Percentiles rank a stretch among this genome's conserved stretches.
Conservation (phyloP, 306 rosid species). For the Pyrus communis region DNA sequence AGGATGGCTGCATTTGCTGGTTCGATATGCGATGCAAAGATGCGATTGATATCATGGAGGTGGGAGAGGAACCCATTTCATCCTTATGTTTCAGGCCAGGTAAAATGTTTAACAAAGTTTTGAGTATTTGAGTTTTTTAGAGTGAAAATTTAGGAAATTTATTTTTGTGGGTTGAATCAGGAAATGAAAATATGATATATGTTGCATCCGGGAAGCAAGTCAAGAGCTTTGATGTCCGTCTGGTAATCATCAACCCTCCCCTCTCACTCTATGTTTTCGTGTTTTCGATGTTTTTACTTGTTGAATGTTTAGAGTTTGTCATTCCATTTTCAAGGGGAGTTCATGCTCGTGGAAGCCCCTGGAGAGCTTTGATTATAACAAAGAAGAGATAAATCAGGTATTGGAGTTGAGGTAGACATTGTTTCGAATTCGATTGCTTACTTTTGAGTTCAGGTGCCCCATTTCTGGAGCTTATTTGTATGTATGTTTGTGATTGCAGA, state of each 20-base stretch:
- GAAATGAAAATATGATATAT: constrained; percentile 67
- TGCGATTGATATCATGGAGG: constrained; percentile 56
- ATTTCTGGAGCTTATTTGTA: not conserved
- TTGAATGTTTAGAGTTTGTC: not conserved
- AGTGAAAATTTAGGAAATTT: not conserved
- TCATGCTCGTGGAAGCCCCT: constrained; percentile 49
- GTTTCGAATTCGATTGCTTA: not conserved
- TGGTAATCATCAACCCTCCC: constrained; percentile 44
- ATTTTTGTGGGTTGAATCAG: constrained; percentile 40
- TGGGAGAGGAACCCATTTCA: constrained; percentile 52
- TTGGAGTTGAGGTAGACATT: constrained; percentile 18
- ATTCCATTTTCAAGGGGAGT: constrained; percentile 35
- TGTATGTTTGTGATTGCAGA: constrained; percentile 33
- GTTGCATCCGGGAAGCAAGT: constrained; percentile 78
- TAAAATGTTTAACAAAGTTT: not conserved
- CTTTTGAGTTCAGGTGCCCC: not conserved
- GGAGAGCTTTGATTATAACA: constrained; percentile 64
- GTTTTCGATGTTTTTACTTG: not conserved
- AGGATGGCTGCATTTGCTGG: constrained; percentile 96
- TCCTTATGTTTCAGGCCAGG: constrained; percentile 79
- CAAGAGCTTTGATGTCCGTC: constrained; percentile 71
- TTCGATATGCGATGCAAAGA: constrained; percentile 83
- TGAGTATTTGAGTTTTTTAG: no score
- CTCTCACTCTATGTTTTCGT: not conserved
- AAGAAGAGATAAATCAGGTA: constrained; percentile 91